These are phyloP conservation scores for Suhomyces maxii DNA, from an alignment of 1,139 yeast genomes.

Conservation along the genomic window DNA sequence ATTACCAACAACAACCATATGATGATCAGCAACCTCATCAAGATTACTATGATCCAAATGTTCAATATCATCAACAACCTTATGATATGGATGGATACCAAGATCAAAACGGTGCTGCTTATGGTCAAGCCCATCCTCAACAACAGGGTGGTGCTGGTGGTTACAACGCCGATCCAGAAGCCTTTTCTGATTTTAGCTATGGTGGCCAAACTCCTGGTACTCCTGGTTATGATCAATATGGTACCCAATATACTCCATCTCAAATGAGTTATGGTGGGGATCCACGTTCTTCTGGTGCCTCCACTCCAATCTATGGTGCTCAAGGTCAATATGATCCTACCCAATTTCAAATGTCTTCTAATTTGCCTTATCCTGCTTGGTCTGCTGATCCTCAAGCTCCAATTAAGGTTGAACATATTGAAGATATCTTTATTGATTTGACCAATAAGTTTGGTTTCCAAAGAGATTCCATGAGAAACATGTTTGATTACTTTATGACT, in stretches of 20 bases:
- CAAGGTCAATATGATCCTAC: slow-evolving; percentile 65
- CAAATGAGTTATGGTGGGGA: slow-evolving; percentile 78
- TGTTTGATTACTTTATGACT: slow-evolving; percentile 94
- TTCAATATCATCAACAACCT: slow-evolving; percentile 55
- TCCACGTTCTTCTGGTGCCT: slow-evolving; percentile 87
- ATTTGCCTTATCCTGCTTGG: slow-evolving; percentile 93
- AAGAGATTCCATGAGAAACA: slow-evolving; percentile 94
- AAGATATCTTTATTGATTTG: slow-evolving; percentile 86
- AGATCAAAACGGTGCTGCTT: slow-evolving; percentile 26
- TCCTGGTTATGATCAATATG: slow-evolving; percentile 72
- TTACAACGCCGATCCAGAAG: slow-evolving; percentile 65
- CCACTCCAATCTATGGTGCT: slow-evolving; percentile 89
- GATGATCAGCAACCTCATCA: slow-evolving; percentile 28
- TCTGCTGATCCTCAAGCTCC: slow-evolving; percentile 87
- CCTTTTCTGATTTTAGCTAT: slow-evolving; percentile 74
- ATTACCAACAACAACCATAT: slow-evolving; percentile 51
- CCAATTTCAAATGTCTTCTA: slow-evolving; percentile 59
- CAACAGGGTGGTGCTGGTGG: slow-evolving; percentile 40
- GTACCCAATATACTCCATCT: slow-evolving; percentile 78
- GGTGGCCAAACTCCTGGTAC: slow-evolving; percentile 66
- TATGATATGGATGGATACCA: slow-evolving; percentile 51
- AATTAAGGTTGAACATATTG: slow-evolving; percentile 77
- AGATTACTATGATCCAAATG: slow-evolving; percentile 49
- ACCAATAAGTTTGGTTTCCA: slow-evolving; percentile 95
- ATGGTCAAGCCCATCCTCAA: slow-evolving; percentile 30